These are phyloP conservation scores for Quercus lobata DNA, from an alignment of 331 rosid species.

Conservation along the genomic window DNA sequence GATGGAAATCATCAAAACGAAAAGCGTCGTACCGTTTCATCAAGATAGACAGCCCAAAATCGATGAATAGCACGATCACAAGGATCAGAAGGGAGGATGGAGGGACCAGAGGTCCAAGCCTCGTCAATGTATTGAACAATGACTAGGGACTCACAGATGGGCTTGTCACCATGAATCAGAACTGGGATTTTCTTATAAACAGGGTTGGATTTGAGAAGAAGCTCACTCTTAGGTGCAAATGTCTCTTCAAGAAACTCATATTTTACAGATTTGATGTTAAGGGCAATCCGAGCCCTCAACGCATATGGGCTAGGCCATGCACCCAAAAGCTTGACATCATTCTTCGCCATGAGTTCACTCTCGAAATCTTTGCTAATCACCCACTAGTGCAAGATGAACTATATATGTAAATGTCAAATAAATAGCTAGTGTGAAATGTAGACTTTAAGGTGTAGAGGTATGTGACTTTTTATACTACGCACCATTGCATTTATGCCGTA, in stretches of 20 bases:
- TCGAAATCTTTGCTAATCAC: not conserved
- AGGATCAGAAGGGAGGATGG: conserved; percentile 53
- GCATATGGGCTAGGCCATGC: conserved; percentile 50
- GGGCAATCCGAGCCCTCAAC: conserved; percentile 42
- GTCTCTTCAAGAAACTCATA: conserved; percentile 41
- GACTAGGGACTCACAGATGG: conserved; percentile 53
- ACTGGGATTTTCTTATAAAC: conserved; percentile 64
- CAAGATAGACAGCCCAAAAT: conserved; percentile 58
- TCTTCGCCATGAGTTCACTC: conserved; percentile 29
- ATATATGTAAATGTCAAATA: too few species aligned
- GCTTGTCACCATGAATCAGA: conserved; percentile 42
- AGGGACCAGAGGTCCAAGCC: conserved; percentile 41
- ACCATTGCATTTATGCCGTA: too few species aligned
- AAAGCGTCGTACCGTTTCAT: conserved; percentile 39
- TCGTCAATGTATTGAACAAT: conserved; percentile 67
- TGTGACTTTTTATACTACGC: too few species aligned
- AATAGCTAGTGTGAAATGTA: too few species aligned
- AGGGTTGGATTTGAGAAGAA: conserved; percentile 63
- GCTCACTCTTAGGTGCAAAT: conserved; percentile 39
- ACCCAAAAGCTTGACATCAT: conserved; percentile 44
- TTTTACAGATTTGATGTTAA: conserved; percentile 44
- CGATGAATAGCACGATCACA: conserved; percentile 50
- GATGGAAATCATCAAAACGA: too few species aligned
- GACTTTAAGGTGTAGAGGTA: too few species aligned
- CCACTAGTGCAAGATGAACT: not conserved